These are phyloP conservation scores for Lactuca sativa DNA, from an alignment of 129 eudicot species.

Conservation along the genomic window DNA sequence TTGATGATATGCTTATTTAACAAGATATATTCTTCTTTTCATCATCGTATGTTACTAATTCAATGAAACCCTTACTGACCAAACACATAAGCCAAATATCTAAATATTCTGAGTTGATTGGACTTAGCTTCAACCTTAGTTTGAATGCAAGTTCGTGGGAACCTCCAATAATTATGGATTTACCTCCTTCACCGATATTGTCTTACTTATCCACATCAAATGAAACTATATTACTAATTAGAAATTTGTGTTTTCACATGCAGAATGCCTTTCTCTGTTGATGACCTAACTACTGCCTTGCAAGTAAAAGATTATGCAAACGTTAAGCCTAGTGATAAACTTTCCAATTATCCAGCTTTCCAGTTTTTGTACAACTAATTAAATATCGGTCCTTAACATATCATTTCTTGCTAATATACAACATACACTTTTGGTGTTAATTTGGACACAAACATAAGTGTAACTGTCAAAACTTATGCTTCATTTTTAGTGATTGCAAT, in stretches of 20 bases:
- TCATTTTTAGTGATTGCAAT: not conserved
- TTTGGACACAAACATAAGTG: too few species aligned
- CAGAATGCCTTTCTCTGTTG: slow-evolving; percentile 90
- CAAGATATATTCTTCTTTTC: too few species aligned
- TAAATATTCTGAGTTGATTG: not conserved
- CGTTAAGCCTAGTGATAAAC: slow-evolving; percentile 66
- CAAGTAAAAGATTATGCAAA: slow-evolving; percentile 65
- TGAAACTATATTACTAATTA: not conserved
- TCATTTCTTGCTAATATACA: too few species aligned
- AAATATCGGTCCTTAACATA: too few species aligned
- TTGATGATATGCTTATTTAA: not conserved
- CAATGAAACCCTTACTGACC: not conserved
- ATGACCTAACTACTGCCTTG: slow-evolving; percentile 68
- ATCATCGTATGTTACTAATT: not conserved
- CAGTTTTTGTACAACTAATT: slow-evolving; percentile 43
- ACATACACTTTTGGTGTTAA: too few species aligned
- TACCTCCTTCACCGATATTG: not conserved
- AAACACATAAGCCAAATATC: too few species aligned
- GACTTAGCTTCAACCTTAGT: not conserved
- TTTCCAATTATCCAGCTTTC: slow-evolving; percentile 65
- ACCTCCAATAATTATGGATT: too few species aligned
- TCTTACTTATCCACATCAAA: not conserved
- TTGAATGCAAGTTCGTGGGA: not conserved
- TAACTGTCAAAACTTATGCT: too few species aligned
- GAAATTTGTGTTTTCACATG: slow-evolving; percentile 22